Conservation (phyloP, 768 basidiomycete species). For the Boletus pseudo-olivaceus region DNA sequence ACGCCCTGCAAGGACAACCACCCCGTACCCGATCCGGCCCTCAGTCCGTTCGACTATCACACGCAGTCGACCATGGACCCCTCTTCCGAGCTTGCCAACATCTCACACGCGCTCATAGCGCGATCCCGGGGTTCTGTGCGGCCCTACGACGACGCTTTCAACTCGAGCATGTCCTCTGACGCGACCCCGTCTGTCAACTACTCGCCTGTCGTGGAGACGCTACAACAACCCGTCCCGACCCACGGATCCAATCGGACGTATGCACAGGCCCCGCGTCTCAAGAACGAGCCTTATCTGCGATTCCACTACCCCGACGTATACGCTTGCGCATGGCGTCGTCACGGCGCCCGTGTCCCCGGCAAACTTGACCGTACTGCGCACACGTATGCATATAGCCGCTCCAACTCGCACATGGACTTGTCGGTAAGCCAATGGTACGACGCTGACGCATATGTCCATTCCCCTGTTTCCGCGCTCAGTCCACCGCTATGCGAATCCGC, state of each 20-base stretch:
- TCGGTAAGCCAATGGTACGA: constrained; percentile 11
- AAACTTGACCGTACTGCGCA: not conserved
- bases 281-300: not conserved
- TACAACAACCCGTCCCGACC: not conserved
- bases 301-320: constrained; percentile 13
- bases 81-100: not conserved
- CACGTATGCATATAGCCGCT: not conserved
- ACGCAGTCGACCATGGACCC: not conserved
- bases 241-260: not conserved
- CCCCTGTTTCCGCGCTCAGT: constrained; percentile 17
- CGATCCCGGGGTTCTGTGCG: constrained; percentile 15
- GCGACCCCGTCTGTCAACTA: constrained; percentile 1
- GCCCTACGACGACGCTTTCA: constrained; percentile 11
- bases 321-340: constrained; percentile 17
- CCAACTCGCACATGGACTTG: constrained; percentile 8
- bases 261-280: not conserved
- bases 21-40: not conserved
- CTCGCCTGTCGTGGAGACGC: not conserved
- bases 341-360: constrained; percentile 15
- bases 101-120: constrained; percentile 20
- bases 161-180: constrained; percentile 4
- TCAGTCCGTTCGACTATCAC: constrained; percentile 1
- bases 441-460: constrained; percentile 8
- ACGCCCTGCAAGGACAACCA: constrained; percentile 17
- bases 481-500: constrained; percentile 10